phyloP scores from a whole-genome alignment of 306 rosid genomes.

The Fragaria ananassa region DNA sequence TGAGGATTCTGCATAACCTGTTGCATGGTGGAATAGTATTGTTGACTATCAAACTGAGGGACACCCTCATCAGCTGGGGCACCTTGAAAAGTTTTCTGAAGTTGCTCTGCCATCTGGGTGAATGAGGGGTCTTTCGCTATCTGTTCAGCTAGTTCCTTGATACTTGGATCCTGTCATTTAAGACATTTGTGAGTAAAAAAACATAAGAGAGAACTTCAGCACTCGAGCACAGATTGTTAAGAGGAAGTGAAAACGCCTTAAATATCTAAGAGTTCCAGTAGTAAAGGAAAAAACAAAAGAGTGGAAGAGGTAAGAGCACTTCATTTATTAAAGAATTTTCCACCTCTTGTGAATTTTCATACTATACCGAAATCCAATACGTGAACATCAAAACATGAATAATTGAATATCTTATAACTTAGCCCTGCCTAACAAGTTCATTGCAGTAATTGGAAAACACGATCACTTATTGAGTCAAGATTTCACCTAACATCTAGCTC shows the following conservation, averaged over 20 bases:
- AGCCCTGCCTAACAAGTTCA: neutral
- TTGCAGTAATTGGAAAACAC: neutral
- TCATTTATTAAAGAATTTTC: neutral
- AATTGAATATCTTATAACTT: no score
- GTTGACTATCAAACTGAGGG: constrained; percentile 85
- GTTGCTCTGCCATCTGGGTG: constrained; percentile 98
- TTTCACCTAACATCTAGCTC: neutral
- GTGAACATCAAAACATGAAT: neutral
- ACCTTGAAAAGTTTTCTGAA: constrained; percentile 85
- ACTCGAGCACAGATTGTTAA: neutral
- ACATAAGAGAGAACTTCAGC: constrained; percentile 4
- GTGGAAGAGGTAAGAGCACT: neutral
- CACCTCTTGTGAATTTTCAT: neutral
- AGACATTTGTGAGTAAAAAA: constrained; percentile 17
- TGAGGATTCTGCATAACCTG: constrained; percentile 98
- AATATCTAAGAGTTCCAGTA: neutral
- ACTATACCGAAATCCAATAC: neutral
- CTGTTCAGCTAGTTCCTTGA: constrained; percentile 95
- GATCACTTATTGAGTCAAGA: neutral
- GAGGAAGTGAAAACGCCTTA: neutral
- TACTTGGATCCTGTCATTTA: constrained; percentile 83
- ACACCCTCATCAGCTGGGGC: constrained; percentile 54
- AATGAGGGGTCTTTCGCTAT: constrained; percentile 93
- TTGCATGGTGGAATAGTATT: constrained; percentile 82
- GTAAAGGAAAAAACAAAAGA: neutral